A percentile compares a stretch with the other conserved stretches of the same genome.
phyloP scores from a whole-genome alignment of 2,329 filamentous ascomycete species.

The Hymenoscyphus linearis region DNA sequence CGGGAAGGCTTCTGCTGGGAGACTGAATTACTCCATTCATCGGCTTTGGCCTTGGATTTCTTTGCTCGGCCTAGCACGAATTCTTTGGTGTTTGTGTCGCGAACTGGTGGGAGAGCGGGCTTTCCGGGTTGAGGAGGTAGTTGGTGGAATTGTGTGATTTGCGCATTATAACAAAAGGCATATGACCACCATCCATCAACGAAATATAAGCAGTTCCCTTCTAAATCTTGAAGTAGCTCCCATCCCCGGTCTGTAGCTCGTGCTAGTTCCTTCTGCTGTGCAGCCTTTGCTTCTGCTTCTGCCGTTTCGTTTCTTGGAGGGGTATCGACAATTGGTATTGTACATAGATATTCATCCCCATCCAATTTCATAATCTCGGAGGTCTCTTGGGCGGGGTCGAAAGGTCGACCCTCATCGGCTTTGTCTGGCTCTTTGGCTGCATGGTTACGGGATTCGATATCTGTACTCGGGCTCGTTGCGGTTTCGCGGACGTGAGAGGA shows the following conservation, averaged over 20 bases:
- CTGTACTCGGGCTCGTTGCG: conserved; percentile 20
- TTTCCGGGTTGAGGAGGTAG: conserved; percentile 56
- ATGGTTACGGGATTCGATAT: conserved; percentile 21
- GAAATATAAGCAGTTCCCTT: conserved; percentile 66
- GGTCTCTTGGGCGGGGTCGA: conserved; percentile 23
- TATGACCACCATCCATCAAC: conserved; percentile 73
- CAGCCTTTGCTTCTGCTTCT: conserved; percentile 45
- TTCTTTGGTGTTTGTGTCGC: conserved; percentile 57
- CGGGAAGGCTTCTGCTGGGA: conserved; percentile 24
- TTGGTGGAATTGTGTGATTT: conserved; percentile 69
- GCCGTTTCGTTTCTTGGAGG: conserved; percentile 43
- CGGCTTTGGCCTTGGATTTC: conserved; percentile 25
- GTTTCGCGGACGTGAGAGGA: conserved; percentile 21
- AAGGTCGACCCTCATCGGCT: conserved; percentile 8
- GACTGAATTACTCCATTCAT: conserved; percentile 31
- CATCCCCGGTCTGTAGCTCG: conserved; percentile 62
- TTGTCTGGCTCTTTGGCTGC: conserved; percentile 8
- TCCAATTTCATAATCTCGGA: conserved; percentile 59
- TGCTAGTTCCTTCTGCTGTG: conserved; percentile 61
- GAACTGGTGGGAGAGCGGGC: conserved; percentile 57
- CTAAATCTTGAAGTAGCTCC: conserved; percentile 62
- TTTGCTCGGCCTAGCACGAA: conserved; percentile 59
- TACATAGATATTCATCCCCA: conserved; percentile 57
- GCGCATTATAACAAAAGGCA: conserved; percentile 66
- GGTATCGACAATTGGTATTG: conserved; percentile 52